These are phyloP conservation scores for Fusarium sp. DNA, from an alignment of 2,329 filamentous ascomycete species.

Conservation along the genomic window DNA sequence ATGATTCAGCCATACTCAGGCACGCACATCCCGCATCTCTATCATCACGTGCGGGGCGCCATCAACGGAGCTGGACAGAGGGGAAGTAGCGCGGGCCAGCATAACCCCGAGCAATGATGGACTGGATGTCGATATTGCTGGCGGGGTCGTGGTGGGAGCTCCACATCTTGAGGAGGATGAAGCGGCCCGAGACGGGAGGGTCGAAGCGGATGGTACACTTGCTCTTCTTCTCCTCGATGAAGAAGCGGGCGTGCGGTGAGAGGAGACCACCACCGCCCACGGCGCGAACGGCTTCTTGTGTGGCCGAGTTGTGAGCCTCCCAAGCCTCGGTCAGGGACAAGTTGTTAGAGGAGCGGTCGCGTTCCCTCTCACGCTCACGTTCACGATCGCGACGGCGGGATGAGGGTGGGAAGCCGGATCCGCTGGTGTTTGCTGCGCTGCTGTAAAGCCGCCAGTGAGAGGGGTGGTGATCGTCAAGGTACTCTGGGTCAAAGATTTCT, in stretches of 20 bases:
- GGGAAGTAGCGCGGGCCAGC: constrained; percentile 89
- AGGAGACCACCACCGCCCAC: constrained; percentile 72
- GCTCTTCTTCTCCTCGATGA: constrained; percentile 83
- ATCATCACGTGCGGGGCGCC: not conserved
- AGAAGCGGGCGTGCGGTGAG: constrained; percentile 82
- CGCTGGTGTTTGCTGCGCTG: constrained; percentile 22
- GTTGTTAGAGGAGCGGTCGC: constrained; percentile 22
- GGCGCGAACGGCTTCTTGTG: constrained; percentile 67
- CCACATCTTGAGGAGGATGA: constrained; percentile 92
- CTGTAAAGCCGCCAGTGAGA: constrained; percentile 41
- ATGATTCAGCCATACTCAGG: not conserved
- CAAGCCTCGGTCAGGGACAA: constrained; percentile 49
- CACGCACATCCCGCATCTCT: not conserved
- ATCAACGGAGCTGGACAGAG: constrained; percentile 69
- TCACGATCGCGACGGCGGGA: constrained; percentile 31
- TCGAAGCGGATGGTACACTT: constrained; percentile 90
- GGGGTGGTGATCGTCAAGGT: constrained; percentile 42
- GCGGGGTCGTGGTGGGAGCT: constrained; percentile 74
- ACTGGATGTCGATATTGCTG: constrained; percentile 89
- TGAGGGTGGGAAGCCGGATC: constrained; percentile 25
- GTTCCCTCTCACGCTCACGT: constrained; percentile 32
- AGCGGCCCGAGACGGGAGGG: constrained; percentile 83
- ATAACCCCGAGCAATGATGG: constrained; percentile 84
- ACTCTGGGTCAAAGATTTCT: constrained; percentile 44
- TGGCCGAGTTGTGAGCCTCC: constrained; percentile 64